Base-by-base conservation (phyloP, 768 basidiomycete genomes). In the Tricholomella constricta region DNA sequence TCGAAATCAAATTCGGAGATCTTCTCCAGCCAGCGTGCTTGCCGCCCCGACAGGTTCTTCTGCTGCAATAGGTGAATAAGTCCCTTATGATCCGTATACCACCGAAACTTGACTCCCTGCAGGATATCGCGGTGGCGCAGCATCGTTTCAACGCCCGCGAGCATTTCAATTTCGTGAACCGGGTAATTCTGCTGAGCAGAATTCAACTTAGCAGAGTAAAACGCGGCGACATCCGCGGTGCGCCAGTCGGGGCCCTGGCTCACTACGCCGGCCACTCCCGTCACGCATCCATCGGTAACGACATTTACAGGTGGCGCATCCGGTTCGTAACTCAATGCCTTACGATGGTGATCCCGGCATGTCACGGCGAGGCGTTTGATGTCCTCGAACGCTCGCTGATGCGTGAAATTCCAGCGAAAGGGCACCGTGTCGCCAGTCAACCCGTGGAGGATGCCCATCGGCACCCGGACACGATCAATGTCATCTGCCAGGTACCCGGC, bases 131-230 rank as follows among this genome's bases (percentile, higher is more conserved):
- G 45, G 45, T 69, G 69, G 0, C 63, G 59, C 6, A 65, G 55
- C 47, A 78, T 51, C 0, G 72, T 64, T 41, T 78, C 72, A 0
- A 79, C 62, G 0, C 70, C 69, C 2, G 72, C 72, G 0, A 77
- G 34, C 20, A 71, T 23, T 69, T 29, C 29, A 11, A 29, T 29
- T 11, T 29, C 11, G 29, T 29, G 29, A 29, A 29, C 29, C 29
- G 11, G 68, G 35, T 75, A 75, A 32, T 73, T 72, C 51, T 51
- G 62, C 42, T 66, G 65, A 1, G 74, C 69, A 11, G 57, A 58
- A 25, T 68, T 72, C 31, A 70, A 68, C 29, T 68, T 72, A 15
- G 52, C 56, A 0, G 63, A 78, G 64, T 70, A 62, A 51, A 72
- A 68, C 37, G 70, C 60, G 31, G 68, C 70, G 0, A 74, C 69